phyloP scores from a whole-genome alignment of 495 filamentous ascomycete genomes.

The Lasiosphaeriaceae sp. region DNA sequence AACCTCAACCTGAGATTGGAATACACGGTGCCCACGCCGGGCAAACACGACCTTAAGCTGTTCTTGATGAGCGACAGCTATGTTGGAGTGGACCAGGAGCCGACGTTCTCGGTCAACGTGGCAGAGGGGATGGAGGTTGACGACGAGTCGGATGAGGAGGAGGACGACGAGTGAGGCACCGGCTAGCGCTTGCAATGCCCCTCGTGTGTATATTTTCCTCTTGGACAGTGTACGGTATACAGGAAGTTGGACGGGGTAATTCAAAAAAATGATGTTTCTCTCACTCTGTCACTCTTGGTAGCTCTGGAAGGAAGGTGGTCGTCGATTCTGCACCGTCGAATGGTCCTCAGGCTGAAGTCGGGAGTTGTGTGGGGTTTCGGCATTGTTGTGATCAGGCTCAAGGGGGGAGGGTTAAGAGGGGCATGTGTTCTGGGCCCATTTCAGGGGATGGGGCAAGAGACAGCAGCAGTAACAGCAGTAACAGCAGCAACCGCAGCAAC shows the following conservation, averaged over 20 bases:
- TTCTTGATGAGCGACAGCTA: slow-evolving; percentile 98
- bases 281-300: slow-evolving; percentile 1
- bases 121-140: slow-evolving; percentile 96
- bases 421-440: background rate
- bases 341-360: slow-evolving; percentile 18
- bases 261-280: slow-evolving; percentile 10
- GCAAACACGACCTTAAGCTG: slow-evolving; percentile 82
- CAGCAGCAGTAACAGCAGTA: too few relatives aligned
- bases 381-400: slow-evolving; percentile 15
- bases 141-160: slow-evolving; percentile 74
- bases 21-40: slow-evolving; percentile 80
- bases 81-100: slow-evolving; percentile 94
- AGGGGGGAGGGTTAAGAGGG: slow-evolving; percentile 1
- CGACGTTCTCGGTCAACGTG: slow-evolving; percentile 76
- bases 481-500: too few relatives aligned
- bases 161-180: slow-evolving; percentile 32
- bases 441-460: too few relatives aligned
- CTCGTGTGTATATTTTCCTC: too few relatives aligned
- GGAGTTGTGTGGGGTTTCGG: slow-evolving; percentile 19
- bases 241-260: background rate
- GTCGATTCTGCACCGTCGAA: background rate
- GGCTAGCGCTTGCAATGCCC: background rate
- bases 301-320: background rate
- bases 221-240: slow-evolving; percentile 19
- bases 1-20: slow-evolving; percentile 77